phyloP scores from a whole-genome alignment of 2,329 filamentous ascomycete genomes.

The Ceratocystis ficicola region DNA sequence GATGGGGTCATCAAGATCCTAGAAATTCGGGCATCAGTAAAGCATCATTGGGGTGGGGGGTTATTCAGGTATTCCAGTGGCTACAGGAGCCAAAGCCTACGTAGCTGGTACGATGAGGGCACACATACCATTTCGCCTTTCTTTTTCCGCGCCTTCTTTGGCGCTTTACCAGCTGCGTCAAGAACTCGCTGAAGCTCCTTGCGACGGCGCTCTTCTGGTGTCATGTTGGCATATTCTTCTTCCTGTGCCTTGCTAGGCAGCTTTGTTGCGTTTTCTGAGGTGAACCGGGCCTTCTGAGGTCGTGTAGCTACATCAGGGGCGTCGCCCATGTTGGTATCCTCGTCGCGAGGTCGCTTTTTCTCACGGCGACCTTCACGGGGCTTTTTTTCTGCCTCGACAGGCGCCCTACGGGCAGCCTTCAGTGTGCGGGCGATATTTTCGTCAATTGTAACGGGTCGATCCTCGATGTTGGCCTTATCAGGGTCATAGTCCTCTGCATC shows the following conservation, averaged over 20 bases:
- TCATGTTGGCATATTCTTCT: conserved; percentile 63
- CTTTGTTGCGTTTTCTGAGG: conserved; percentile 35
- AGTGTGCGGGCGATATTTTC: conserved; percentile 52
- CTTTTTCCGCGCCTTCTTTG: conserved; percentile 68
- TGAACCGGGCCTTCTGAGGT: conserved; percentile 37
- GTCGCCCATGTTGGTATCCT: conserved; percentile 37
- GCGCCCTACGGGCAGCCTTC: conserved; percentile 54
- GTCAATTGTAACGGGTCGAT: conserved; percentile 54
- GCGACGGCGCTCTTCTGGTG: conserved; percentile 72
- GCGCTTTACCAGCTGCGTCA: conserved; percentile 68
- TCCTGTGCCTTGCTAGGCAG: conserved; percentile 39
- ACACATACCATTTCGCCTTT: conserved; percentile 30
- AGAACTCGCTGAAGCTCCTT: conserved; percentile 77
- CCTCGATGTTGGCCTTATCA: conserved; percentile 49
- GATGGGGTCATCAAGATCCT: conserved; percentile 83
- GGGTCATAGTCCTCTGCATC: conserved; percentile 60
- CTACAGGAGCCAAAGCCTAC: background rate
- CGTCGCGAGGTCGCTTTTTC: conserved; percentile 46
- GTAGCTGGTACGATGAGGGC: background rate
- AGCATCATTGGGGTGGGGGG: background rate
- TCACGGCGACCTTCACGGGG: conserved; percentile 61
- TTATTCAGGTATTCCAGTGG: background rate
- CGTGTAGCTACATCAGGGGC: conserved; percentile 33
- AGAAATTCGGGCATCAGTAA: conserved; percentile 8
- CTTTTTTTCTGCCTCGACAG: conserved; percentile 55